Evolutionary conservation across 768 basidiomycete species (phyloP), one percentile per base, ranked within the genome.

Genomic region (Collybiopsis confluens): DNA sequence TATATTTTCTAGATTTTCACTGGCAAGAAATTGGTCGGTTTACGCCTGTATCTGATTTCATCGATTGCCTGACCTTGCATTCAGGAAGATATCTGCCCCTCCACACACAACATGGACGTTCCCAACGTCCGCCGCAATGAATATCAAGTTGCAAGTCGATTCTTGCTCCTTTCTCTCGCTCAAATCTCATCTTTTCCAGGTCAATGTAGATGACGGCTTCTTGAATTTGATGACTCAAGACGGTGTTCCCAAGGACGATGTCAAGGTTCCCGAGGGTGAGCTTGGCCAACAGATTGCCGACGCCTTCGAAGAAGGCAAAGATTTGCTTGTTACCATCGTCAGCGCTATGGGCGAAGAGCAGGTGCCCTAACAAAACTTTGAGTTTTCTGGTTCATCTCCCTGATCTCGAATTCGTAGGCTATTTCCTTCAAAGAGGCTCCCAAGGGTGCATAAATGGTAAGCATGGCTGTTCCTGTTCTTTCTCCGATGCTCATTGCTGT

Each of bases 51-150:
- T 4, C 21, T 26, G 27, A 26, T 33, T 41, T 11, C 38, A 41
- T 42, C 41, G 45, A 35, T 27, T n/a, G 18, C 48, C 59, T 27
- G 52, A 55, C 30, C 28, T 38, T 18, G n/a, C 36, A 35, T 58
- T 73, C 68, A 92, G 89, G 91, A 93, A 83, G 91, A 92, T 80
- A 90, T 93, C 71, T 91, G 70, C 63, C 92, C 92, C 64, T 96
- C 93, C 68, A 99, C 96, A 70, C 97, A 99, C 83, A 99, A 99
- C 80, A 94, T 99, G 92, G 95, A 98, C 62, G 96, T 97, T 65
- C 96, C 96, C 71, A 90, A 97, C 75, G 93, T 99, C 68, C 57
- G 26, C 45, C 90, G 96, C 70, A 79, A 75, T 56, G 97, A 99
- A 84, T 98, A 86, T 81, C 80, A 87, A 65, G 86, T 99, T 67